Evolutionary conservation across 164 flowering plant species (phyloP).

Genomic region (Paratinospora sagittata): DNA sequence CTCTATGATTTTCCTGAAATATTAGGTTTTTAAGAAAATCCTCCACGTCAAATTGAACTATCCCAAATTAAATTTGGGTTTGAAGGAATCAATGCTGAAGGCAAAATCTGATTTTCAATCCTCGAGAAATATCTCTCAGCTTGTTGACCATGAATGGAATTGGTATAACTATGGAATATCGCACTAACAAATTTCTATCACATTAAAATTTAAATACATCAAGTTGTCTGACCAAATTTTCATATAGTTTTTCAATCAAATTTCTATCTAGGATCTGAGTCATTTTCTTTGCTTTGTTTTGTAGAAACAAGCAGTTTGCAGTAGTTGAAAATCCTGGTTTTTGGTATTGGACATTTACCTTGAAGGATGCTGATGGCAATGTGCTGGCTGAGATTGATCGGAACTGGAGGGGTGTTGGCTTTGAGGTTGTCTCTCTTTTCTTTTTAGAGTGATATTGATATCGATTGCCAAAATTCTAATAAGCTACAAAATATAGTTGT

Average conservation of each 20-base stretch:
- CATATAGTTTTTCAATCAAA: background rate
- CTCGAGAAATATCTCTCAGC: too few species aligned
- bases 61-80: too few species aligned
- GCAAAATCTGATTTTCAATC: too few species aligned
- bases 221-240: background rate
- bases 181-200: too few species aligned
- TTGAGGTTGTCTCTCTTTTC: constrained; percentile 58
- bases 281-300: constrained; percentile 1
- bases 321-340: constrained; percentile 95
- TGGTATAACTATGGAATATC: too few species aligned
- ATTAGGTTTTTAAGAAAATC: too few species aligned
- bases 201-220: too few species aligned
- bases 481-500: background rate
- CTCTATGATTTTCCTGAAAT: too few species aligned
- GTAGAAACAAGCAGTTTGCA: constrained; percentile 83
- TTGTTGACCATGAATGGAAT: too few species aligned
- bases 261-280: too few species aligned
- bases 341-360: constrained; percentile 96
- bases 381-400: constrained; percentile 89
- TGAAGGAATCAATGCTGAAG: too few species aligned
- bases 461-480: background rate
- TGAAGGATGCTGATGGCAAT: constrained; percentile 76
- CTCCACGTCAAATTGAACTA: too few species aligned
- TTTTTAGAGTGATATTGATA: background rate
- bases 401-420: constrained; percentile 97